Evolutionary conservation across 1,284 basidiomycete genomes (phyloP), one percentile per base, ranked within the genome.

Genomic region (Ceratobasidium sp.): DNA sequence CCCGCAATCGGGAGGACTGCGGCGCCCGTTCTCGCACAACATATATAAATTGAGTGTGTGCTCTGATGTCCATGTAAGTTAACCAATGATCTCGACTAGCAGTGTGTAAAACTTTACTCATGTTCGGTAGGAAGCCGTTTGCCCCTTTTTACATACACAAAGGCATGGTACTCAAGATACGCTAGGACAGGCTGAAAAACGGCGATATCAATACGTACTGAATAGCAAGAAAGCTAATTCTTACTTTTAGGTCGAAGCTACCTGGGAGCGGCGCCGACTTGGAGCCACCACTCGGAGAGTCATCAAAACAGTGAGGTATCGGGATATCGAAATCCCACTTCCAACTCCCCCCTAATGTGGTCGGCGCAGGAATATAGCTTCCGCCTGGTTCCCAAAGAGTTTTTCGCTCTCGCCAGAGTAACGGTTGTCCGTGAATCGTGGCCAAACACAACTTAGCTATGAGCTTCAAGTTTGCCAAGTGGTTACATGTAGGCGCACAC

Each of bases 311-410:
- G 16, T 16, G 46, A 16, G 62, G 62, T 52, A 67, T 67, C 5
- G 50, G 62, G 28, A 67, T 36, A 30, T 26, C 43, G 50, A 67
- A 67, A 34, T 67, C 62, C 62, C 62, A 67, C 14, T 36, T 53
- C 62, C 62, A 67, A n/a, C 34, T 39, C n/a, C 62, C 62, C 41
- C n/a, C 18, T 2, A 34, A 41, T 41, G 34, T 23, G 43, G 55
- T 67, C 1, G 50, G 55, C 48, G 32, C 18, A 41, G 62, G 62
- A 14, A 53, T 36, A 26, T 39, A 55, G 10, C 48, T 6, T 5
- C 62, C 50, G 1, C 23, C 32, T 26, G 46, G 41, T 26, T 53
- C 62, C 62, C 62, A 67, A 1, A 67, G n/a, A 2, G 18, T 41
- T 28, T 53, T 52, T 8, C 50, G 30, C 36, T 67, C 62, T 4